These are phyloP conservation scores for Pyrrhoderma lamaoense DNA, from an alignment of 1,284 basidiomycete species.

Conservation along the genomic window DNA sequence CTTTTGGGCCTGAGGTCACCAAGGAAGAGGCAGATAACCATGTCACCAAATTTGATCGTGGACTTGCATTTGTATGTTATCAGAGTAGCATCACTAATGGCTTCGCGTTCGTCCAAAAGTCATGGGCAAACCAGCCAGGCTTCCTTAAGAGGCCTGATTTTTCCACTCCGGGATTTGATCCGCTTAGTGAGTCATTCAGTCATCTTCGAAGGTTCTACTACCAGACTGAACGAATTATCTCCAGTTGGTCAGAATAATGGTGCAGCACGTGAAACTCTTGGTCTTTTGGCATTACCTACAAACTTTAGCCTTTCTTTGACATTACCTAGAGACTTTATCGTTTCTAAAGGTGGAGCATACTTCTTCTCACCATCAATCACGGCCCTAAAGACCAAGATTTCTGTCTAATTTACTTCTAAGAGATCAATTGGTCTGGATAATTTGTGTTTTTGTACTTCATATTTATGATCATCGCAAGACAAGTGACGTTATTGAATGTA, in stretches of 20 bases:
- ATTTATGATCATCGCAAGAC: no score
- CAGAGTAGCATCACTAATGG: constrained; percentile 39
- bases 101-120: constrained; percentile 42
- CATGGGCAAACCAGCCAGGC: constrained; percentile 27
- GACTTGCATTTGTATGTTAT: constrained; percentile 43
- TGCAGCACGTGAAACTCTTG: constrained; percentile 30
- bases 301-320: constrained; percentile 24
- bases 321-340: constrained; percentile 28
- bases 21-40: constrained; percentile 28
- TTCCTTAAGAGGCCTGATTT: constrained; percentile 23
- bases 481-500: no score
- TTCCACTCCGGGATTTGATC: constrained; percentile 25
- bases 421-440: no score
- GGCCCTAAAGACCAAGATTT: constrained; percentile 26
- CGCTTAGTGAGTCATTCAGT: constrained; percentile 17
- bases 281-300: constrained; percentile 36
- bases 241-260: constrained; percentile 39
- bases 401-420: constrained; percentile 8
- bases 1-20: constrained; percentile 41
- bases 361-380: constrained; percentile 37
- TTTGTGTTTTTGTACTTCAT: no score
- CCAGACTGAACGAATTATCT: background rate
- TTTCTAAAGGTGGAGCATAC: constrained; percentile 36
- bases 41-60: constrained; percentile 38
- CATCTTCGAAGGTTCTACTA: background rate